A percentile compares a stretch with the other conserved stretches of the same genome.
Conservation (phyloP, 805 yeast genomes). For the Pachysolen tannophilus region DNA sequence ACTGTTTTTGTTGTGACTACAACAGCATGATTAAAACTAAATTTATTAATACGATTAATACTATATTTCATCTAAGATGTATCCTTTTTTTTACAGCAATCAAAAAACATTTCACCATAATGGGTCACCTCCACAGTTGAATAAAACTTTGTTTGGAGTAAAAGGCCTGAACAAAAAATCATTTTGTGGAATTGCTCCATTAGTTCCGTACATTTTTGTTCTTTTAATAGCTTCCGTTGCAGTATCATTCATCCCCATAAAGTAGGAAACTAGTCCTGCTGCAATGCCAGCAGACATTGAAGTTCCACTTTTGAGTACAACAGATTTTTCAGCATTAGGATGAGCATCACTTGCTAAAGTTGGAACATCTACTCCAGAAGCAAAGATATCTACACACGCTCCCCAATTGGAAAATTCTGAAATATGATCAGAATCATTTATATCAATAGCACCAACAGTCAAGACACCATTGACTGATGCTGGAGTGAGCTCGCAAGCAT, state of each 20-base stretch:
- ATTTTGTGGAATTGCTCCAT: background rate
- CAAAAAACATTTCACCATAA: background rate
- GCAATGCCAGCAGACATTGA: conserved; percentile 40
- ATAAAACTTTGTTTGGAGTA: conserved; percentile 16
- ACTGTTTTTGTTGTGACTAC: no score
- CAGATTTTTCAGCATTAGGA: conserved; percentile 19
- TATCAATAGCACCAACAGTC: conserved; percentile 33
- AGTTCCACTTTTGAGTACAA: conserved; percentile 36
- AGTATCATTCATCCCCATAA: conserved; percentile 32
- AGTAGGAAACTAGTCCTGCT: conserved; percentile 36
- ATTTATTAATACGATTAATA: no score
- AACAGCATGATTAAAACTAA: no score
- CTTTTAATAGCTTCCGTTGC: conserved; percentile 25
- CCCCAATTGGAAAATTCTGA: conserved; percentile 40
- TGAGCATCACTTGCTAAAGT: no score
- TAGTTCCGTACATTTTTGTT: conserved; percentile 11
- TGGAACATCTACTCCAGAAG: conserved; percentile 39
- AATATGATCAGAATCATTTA: conserved; percentile 22
- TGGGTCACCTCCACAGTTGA: conserved; percentile 14
- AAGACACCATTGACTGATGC: conserved; percentile 32
- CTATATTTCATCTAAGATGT: no score
- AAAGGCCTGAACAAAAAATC: conserved; percentile 7
- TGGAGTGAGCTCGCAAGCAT: conserved; percentile 40
- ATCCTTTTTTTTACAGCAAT: no score
- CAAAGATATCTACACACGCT: conserved; percentile 42